These are phyloP conservation scores for Cordyceps cateniannulata DNA, from an alignment of 2,329 filamentous ascomycete genomes.

Conservation along the genomic window DNA sequence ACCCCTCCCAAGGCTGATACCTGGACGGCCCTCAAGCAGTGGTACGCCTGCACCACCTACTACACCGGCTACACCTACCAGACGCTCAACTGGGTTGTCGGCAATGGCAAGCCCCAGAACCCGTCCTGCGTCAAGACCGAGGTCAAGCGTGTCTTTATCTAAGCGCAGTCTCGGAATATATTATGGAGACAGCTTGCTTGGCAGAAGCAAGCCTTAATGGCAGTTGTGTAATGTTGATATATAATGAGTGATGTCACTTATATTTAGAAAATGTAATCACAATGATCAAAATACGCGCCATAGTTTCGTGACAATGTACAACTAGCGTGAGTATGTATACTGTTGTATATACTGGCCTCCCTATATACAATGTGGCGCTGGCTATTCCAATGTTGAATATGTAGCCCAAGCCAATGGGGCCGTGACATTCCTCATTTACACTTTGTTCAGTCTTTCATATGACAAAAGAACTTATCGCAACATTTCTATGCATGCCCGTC, in stretches of 20 bases:
- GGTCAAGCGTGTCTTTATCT: constrained; percentile 9
- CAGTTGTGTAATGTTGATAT: neutral
- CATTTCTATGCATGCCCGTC: neutral
- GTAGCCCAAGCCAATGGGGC: neutral
- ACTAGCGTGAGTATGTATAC: neutral
- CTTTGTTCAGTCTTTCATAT: neutral
- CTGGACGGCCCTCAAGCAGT: constrained; percentile 5
- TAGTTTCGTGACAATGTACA: too few species aligned
- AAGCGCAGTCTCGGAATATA: neutral
- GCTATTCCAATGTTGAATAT: constrained; percentile 6
- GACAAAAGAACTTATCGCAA: neutral
- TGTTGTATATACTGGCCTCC: neutral
- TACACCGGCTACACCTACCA: constrained; percentile 9
- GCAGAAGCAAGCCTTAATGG: neutral
- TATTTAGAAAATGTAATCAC: constrained; percentile 40
- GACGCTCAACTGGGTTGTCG: constrained; percentile 9
- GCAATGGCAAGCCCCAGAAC: constrained; percentile 12
- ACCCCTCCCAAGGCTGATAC: constrained; percentile 1
- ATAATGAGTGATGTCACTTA: neutral
- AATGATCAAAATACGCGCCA: neutral
- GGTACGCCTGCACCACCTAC: constrained; percentile 9
- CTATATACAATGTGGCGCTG: neutral
- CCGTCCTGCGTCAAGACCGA: constrained; percentile 10
- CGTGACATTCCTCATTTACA: neutral
- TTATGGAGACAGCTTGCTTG: neutral